Percentiles rank a stretch among this genome's conserved stretches.
These are phyloP conservation scores for Castanea mollissima DNA, from an alignment of 306 rosid species.

Conservation along the genomic window DNA sequence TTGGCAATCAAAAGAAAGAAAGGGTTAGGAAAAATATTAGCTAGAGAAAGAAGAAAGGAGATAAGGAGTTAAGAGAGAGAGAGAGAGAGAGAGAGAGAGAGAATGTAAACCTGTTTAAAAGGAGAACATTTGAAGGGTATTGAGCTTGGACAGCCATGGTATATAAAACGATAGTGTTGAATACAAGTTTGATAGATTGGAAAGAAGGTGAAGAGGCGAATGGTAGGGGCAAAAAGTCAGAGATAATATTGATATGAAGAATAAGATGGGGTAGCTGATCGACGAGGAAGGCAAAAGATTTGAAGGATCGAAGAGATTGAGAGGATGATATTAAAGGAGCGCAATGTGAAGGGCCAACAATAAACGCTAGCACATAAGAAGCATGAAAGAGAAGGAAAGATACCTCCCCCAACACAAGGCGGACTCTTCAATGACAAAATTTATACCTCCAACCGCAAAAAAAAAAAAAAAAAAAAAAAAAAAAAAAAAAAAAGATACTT, in stretches of 20 bases:
- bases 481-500: neutral
- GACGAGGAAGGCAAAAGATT: conserved; percentile 19
- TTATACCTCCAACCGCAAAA: neutral
- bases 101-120: conserved; percentile 63
- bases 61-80: neutral
- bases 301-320: conserved; percentile 20
- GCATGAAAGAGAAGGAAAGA: conserved; percentile 55
- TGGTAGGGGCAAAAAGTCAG: conserved; percentile 11
- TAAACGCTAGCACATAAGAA: conserved; percentile 48
- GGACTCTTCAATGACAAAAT: conserved; percentile 55
- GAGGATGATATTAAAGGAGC: conserved; percentile 12
- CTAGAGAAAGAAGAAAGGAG: neutral
- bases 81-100: neutral
- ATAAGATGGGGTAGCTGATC: conserved; percentile 12
- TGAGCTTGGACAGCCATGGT: conserved; percentile 99
- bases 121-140: conserved; percentile 78
- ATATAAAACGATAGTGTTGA: neutral
- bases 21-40: neutral
- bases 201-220: conserved; percentile 11
- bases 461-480: neutral
- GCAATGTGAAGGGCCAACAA: conserved; percentile 41
- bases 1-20: neutral
- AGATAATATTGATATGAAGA: conserved; percentile 1
- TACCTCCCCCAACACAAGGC: conserved; percentile 37
- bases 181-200: neutral